Base-by-base conservation (phyloP, 1,284 basidiomycete genomes). In the Malassezia sp. region DNA sequence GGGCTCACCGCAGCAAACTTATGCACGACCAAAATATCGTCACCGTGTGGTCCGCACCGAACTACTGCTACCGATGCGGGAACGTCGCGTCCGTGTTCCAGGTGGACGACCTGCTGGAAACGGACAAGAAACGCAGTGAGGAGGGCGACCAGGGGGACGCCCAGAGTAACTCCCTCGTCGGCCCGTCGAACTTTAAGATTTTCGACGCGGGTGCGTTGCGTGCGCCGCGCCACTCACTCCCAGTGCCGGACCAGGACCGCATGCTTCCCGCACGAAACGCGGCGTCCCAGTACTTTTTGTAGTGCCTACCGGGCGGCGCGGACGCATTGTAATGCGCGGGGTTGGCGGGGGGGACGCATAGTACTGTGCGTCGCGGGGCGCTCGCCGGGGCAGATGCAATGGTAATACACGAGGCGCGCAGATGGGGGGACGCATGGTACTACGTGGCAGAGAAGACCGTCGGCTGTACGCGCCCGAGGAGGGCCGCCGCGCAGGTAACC, bases 161-260 rank as follows among this genome's bases (percentile, higher is more conserved):
- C 45, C 31, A 51, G 39, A 30, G 57, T 42, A 15, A 57, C 18
- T 54, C 58, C 1, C 37, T 50, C 15, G 56, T 71, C 21, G 66
- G 67, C 23, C 42, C 60, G 37, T 45, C 54, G n/a, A 67, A 71
- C 52, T 73, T 73, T 47, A 72, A 71, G 50, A 73, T 73, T 37
- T 73, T 73, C 44, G 67, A 71, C 32, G 72, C 72, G 9, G 69
- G 61, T 64, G 41, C 47, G 57, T 49, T 17, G 5, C 20, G 4
- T 20, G 3, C 3, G n/a, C n/a, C n/a, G n/a, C n/a, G n/a, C n/a
- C n/a, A 15, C 30, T 33, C 21, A 14, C n/a, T n/a, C 24, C 8
- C 44, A 49, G 59, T 61, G n/a, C 59, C 59, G 2, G 58, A 61
- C 31, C 57, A 59, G 40, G 58, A 61, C 14, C 42, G 51, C 35